Conservation (phyloP, 352 stramenopile genomes). For the Aphanomyces invadans region DNA sequence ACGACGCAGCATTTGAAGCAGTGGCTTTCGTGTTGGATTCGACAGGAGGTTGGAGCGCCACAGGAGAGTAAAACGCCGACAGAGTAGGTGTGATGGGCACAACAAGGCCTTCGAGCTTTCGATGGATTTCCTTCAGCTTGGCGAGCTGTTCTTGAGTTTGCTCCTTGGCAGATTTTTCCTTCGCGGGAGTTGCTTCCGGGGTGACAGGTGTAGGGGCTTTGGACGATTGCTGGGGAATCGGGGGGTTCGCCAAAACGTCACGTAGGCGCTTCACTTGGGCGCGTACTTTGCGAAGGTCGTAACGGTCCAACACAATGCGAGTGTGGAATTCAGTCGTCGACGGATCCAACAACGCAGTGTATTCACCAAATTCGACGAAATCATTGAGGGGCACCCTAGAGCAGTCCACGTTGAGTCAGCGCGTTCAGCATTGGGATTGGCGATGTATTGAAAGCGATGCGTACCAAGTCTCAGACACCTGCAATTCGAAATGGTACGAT, state of each 20-base stretch:
- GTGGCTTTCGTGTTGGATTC: constrained; percentile 30
- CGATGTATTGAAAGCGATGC: no score
- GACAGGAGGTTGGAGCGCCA: constrained; percentile 27
- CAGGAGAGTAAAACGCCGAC: constrained; percentile 53
- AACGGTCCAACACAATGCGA: constrained; percentile 82
- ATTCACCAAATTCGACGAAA: constrained; percentile 79
- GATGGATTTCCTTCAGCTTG: constrained; percentile 70
- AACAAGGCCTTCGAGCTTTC: constrained; percentile 67
- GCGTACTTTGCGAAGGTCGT: constrained; percentile 77
- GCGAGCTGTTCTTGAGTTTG: constrained; percentile 74
- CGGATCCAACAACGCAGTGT: constrained; percentile 57
- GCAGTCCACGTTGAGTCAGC: neutral
- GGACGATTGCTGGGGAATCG: constrained; percentile 48
- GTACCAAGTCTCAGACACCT: constrained; percentile 10
- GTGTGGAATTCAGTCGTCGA: constrained; percentile 32
- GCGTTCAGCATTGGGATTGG: constrained; percentile 1
- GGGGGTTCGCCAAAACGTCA: constrained; percentile 72
- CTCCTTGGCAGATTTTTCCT: constrained; percentile 60
- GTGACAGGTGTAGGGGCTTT: constrained; percentile 19
- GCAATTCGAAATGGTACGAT: constrained; percentile 73
- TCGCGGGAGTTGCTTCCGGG: constrained; percentile 4
- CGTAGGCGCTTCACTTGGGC: constrained; percentile 76
- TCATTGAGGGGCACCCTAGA: constrained; percentile 62
- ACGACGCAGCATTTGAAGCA: constrained; percentile 24
- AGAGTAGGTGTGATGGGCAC: constrained; percentile 57